Evolutionary conservation across 2,329 filamentous ascomycete genomes (phyloP), one percentile per base, ranked within the genome.

Genomic region (Scleromitrula shiraiana): DNA sequence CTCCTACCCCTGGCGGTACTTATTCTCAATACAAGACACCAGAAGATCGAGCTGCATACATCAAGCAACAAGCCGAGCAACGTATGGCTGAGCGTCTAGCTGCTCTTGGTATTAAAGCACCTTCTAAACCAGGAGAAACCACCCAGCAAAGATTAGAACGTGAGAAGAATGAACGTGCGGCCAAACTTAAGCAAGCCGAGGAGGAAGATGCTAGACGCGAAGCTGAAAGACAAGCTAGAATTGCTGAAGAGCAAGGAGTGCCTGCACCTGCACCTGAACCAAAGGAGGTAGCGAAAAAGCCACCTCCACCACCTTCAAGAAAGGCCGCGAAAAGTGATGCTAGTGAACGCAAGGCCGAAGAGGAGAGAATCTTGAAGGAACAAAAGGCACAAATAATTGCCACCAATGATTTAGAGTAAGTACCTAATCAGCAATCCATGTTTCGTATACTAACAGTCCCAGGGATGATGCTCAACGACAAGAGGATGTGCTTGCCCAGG

Each of bases 81-180:
- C 87, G 91, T 51, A 97, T 98, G 85, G 91, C 93, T 29, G 93
- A 97, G 67, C 83, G 93, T 51, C 78, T 98, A 60, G 93, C 93
- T 51, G 91, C 91, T 39, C 78, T 97, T 52, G 93, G 93, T 29
- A 85, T 98, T 63, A 95, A 88, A 65, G 82, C 88, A 24, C 84
- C 87, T 5, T 74, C 75, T 15, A 94, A 94, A 63, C 70, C 83
- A 32, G 83, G 84, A 3, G 93, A 98, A 69, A 86, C 82, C 24
- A 71, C 89, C 27, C 78, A 85, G 49, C 90, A 98, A 68, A 80
- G 89, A 52, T 79, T 85, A 50, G 93, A 97, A 63, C 85, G 93
- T 23, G 93, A 98, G 67, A 83, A 80, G 63, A 82, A 79, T 50
- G 93, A 98, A 64, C 79, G 88, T 44, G 89, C 93, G 53, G 87